Evolutionary conservation across 2,329 filamentous ascomycete species (phyloP), one percentile per base, ranked within the genome.

Genomic region (Huntiella bhutanensis): DNA sequence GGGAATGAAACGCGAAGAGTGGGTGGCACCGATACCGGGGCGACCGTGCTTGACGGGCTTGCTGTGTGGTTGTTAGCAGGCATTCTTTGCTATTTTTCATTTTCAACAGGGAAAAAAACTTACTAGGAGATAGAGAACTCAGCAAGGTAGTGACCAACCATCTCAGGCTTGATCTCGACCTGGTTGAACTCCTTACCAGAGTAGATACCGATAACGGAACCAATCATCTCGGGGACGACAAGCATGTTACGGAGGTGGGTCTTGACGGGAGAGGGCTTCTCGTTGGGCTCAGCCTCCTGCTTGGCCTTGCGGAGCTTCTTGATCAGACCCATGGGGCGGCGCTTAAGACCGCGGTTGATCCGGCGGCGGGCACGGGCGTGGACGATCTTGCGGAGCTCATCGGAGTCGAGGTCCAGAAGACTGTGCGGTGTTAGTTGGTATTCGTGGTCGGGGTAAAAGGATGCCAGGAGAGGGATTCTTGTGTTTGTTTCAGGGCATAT

Each of bases 151-250:
- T 96, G 88, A 67, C 91, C 91, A 69, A 98, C 91, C 91, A 98
- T 98, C 78, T 98, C 91, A 60, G 91, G 91, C 81, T 95, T 95
- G 75, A 98, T 91, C 72, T 98, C 91, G 61, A 98, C 87, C 78
- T 95, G 88, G 82, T 98, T 98, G 83, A 98, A 98, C 72, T 96
- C 87, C 82, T 98, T 98, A 66, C 91, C 91, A 58, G 85, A 94
- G 83, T 98, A 98, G 76, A 98, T 91, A 66, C 87, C 91, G 62
- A 98, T 82, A 62, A 98, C 88, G 69, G 76, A 83, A 62, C 91
- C 91, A 65, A 98, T 98, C 91, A 98, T 96, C 78, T 98, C 91
- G 61, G 91, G 91, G 59, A 98, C 91, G 64, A 98, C 80, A 68
- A 98, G 95, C 91, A 98, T 98, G 76, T 98, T 82, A 70, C 88